Base-by-base conservation (phyloP, 139 green algal genomes). In the Micromonas pusilla region DNA sequence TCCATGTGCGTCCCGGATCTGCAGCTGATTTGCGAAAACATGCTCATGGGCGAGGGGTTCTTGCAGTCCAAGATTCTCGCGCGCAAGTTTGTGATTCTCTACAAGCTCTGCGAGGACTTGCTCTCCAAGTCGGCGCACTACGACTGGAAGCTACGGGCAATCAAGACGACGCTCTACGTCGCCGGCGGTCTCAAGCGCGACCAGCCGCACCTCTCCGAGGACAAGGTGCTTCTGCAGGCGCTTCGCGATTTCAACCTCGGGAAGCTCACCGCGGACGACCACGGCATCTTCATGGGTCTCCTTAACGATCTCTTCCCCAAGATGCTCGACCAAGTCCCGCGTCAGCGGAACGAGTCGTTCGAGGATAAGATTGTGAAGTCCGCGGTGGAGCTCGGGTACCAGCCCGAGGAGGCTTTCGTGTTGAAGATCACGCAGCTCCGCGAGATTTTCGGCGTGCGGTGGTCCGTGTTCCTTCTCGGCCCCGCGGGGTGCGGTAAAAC, bases 61-160 rank as follows among this genome's bases (percentile, higher is more conserved):
- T 85, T 92, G 78, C 86, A 70, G 13, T 88, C 89, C 70, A 93
- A 89, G 78, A 62, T 89, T 5, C 83, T 95, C 32, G 89, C 91
- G 45, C 92, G 92, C 85, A 95, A 95, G 85, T 92, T 95, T 88
- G 91, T 86, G 39, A 89, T 95, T 80, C 86, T 95, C 81, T 95
- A 95, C 85, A 91, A 90, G 83, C 87, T 95, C 38, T 84, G 83
- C 21, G 77, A 83, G 34, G 89, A 93, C 82, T 89, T 93, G 89
- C 86, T 95, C 37, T 91, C 85, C 63, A 93, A 92, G 87, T 87
- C 92, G 83, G 84, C 90, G 66, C 91, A 95, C 73, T 95, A 95
- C 77, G 91, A 95, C 84, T 95, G 93, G 79, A 89, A 89, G 26
- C 83, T 95, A 72, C 83, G 91, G 31, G 89, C 89, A n/a, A 83